Evolutionary conservation across 2,329 filamentous ascomycete species (phyloP).

Genomic region (Arthrobotrys entomopaga): DNA sequence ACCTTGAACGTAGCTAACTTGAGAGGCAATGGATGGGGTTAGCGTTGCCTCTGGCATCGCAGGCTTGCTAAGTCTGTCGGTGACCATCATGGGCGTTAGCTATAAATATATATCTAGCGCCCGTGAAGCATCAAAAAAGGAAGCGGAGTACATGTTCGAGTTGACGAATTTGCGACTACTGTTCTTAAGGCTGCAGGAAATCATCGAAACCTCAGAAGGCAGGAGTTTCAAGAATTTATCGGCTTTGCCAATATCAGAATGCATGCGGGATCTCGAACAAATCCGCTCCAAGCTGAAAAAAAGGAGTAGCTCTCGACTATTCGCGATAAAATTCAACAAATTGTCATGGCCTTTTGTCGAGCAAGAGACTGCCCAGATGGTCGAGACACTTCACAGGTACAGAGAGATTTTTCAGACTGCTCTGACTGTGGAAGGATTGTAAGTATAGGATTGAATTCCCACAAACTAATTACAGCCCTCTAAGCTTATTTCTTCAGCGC

Average conservation of each 20-base stretch:
- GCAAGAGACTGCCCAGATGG: conserved; percentile 33
- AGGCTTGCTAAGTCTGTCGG: conserved; percentile 32
- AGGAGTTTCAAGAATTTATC: conserved; percentile 9
- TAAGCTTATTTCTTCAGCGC: conserved; percentile 15
- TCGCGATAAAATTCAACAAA: conserved; percentile 34
- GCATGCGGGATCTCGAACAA: conserved; percentile 34
- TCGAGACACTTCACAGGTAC: conserved; percentile 33
- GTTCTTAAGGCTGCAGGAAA: conserved; percentile 32
- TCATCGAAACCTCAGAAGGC: conserved; percentile 1
- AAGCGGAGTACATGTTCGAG: conserved; percentile 34
- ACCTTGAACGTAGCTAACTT: no score
- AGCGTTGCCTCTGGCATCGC: conserved; percentile 37
- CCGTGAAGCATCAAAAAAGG: conserved; percentile 34
- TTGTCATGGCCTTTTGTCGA: conserved; percentile 43
- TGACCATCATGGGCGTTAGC: conserved; percentile 36
- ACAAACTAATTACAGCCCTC: neutral
- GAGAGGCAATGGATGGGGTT: conserved; percentile 39
- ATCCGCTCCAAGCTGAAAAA: conserved; percentile 32
- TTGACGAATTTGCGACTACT: conserved; percentile 29
- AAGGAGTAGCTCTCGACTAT: conserved; percentile 33
- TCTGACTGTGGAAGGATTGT: conserved; percentile 38
- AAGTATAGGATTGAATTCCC: no score
- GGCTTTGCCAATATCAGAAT: conserved; percentile 29
- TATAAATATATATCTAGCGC: conserved; percentile 43
- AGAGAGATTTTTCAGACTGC: conserved; percentile 38